These are phyloP conservation scores for Aspergillus caelatus DNA, from an alignment of 2,329 filamentous ascomycete genomes.

Conservation along the genomic window DNA sequence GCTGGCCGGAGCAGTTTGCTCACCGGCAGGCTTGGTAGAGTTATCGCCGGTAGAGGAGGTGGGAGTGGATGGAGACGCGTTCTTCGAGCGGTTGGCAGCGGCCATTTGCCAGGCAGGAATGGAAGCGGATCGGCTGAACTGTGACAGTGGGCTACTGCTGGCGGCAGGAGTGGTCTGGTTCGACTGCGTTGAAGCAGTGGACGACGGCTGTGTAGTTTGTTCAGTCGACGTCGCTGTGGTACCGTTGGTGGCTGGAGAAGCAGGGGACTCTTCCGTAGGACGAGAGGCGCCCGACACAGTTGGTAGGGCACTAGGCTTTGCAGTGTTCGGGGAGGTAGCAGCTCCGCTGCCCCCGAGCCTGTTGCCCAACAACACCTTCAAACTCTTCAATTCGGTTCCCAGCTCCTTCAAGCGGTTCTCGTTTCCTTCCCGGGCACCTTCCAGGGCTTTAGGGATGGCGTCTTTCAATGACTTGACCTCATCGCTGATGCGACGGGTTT, in stretches of 20 bases:
- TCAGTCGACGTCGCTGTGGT: slow-evolving; percentile 31
- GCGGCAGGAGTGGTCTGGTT: slow-evolving; percentile 34
- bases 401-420: slow-evolving; percentile 83
- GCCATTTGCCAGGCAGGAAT: slow-evolving; percentile 83
- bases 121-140: slow-evolving; percentile 59
- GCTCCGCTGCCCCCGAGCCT: slow-evolving; percentile 51
- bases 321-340: slow-evolving; percentile 34
- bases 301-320: slow-evolving; percentile 33
- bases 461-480: slow-evolving; percentile 83
- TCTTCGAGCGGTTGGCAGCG: slow-evolving; percentile 58
- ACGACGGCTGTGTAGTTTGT: slow-evolving; percentile 27
- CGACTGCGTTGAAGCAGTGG: slow-evolving; percentile 32
- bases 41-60: slow-evolving; percentile 22
- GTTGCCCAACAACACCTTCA: slow-evolving; percentile 82
- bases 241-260: slow-evolving; percentile 29
- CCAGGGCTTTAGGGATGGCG: slow-evolving; percentile 83
- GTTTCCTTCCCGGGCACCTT: slow-evolving; percentile 81
- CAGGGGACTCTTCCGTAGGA: slow-evolving; percentile 25
- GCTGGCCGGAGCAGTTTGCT: slow-evolving; percentile 35
- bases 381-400: slow-evolving; percentile 81
- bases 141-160: slow-evolving; percentile 51
- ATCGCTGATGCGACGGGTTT: slow-evolving; percentile 80
- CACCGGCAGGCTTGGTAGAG: slow-evolving; percentile 23
- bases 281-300: slow-evolving; percentile 24
- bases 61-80: slow-evolving; percentile 31